Conservation (phyloP, 2,329 filamentous ascomycete genomes). For the Penicillium aurantiogriseum region DNA sequence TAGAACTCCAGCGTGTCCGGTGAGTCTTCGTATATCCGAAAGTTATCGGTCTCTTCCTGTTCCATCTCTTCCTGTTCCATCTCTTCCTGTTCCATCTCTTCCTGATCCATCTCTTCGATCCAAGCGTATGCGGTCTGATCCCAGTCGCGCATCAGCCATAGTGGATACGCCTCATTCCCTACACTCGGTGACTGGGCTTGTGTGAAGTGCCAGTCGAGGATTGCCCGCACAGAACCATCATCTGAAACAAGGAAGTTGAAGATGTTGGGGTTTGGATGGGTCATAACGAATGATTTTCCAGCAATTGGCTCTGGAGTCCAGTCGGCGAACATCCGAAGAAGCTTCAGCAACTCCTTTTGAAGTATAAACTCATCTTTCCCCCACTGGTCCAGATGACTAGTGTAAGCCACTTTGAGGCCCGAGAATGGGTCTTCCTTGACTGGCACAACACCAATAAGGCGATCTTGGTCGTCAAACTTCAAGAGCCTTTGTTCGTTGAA, state of each 20-base stretch:
- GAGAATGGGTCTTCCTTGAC: background rate
- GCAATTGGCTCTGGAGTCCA: background rate
- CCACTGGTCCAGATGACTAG: background rate
- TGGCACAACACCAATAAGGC: background rate
- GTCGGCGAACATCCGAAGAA: constrained; percentile 1
- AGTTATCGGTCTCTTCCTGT: background rate
- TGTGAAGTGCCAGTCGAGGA: background rate
- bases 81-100: background rate
- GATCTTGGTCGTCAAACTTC: background rate
- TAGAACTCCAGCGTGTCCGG: background rate
- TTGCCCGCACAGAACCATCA: background rate
- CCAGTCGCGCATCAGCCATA: background rate
- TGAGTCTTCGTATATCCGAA: background rate
- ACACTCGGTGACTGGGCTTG: background rate
- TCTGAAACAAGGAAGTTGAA: background rate
- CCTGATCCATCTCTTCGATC: background rate
- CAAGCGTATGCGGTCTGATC: background rate
- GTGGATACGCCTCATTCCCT: background rate
- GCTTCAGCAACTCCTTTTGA: background rate
- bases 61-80: background rate
- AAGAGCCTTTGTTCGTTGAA: background rate
- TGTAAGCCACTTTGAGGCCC: background rate
- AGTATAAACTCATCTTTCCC: background rate
- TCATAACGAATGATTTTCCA: background rate
- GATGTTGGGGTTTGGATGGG: background rate